Conservation (phyloP, 2,329 filamentous ascomycete genomes). For the Sporothrix curviconia region DNA sequence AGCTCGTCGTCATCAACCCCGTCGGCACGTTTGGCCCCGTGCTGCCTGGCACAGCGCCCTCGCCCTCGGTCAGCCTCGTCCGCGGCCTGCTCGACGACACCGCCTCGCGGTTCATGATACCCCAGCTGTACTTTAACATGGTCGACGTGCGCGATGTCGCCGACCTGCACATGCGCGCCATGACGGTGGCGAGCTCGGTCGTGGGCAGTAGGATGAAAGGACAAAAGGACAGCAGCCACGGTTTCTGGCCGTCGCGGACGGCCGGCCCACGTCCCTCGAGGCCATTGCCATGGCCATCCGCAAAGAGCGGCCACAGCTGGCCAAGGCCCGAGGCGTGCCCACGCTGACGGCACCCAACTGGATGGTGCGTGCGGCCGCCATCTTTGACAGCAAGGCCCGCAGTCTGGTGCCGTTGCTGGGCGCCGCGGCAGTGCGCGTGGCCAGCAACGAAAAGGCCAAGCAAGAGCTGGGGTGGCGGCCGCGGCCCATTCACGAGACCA, state of each 20-base stretch:
- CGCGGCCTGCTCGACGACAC: background rate
- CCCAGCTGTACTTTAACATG: slow-evolving; percentile 19
- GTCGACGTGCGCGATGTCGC: slow-evolving; percentile 26
- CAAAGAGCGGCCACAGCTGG: background rate
- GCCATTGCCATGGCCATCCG: background rate
- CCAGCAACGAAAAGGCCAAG: background rate
- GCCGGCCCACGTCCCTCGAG: background rate
- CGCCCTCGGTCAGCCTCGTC: background rate
- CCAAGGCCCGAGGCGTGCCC: background rate
- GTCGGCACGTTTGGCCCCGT: background rate
- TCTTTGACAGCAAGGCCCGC: too few species aligned
- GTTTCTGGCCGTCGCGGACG: slow-evolving; percentile 17
- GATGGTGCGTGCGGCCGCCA: background rate
- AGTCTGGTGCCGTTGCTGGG: background rate
- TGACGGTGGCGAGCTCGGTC: slow-evolving; percentile 19
- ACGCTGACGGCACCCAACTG: background rate
- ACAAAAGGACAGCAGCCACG: too few species aligned
- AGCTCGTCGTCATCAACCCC: slow-evolving; percentile 28
- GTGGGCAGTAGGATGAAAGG: too few species aligned
- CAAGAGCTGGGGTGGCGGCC: background rate
- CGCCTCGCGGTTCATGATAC: background rate
- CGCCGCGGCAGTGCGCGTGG: background rate
- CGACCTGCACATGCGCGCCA: slow-evolving; percentile 23
- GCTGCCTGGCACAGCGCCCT: background rate
- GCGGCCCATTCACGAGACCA: background rate